phyloP scores from a whole-genome alignment of 129 eudicot genomes.

The Centrapalus pauciflorus region DNA sequence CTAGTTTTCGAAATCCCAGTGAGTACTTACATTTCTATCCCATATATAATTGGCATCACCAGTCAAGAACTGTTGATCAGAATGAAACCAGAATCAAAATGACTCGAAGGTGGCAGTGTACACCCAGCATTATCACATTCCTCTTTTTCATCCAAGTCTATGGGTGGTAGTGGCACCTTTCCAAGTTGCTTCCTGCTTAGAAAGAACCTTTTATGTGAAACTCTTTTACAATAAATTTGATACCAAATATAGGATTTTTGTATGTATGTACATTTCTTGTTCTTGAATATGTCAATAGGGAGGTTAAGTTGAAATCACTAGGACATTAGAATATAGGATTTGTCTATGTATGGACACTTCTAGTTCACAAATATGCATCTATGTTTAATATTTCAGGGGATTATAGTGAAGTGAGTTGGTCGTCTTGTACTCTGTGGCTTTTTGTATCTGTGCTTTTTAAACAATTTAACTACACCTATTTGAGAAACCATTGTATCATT shows the following conservation, averaged over 20 bases:
- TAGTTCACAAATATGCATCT: not conserved
- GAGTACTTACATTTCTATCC: conserved; percentile 23
- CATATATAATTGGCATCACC: conserved; percentile 13
- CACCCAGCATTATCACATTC: conserved; percentile 42
- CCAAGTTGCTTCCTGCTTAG: conserved; percentile 47
- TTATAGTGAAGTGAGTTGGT: not conserved
- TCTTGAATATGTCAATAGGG: not conserved
- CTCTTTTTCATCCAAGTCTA: conserved; percentile 39
- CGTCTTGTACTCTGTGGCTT: not conserved
- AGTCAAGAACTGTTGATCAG: conserved; percentile 19
- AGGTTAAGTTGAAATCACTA: too few relatives aligned
- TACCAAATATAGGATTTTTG: too few relatives aligned
- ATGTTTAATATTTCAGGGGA: not conserved
- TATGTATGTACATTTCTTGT: not conserved
- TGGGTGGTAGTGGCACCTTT: conserved; percentile 31
- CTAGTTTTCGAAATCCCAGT: conserved; percentile 10
- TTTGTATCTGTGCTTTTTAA: too few relatives aligned
- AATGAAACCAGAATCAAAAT: conserved; percentile 43
- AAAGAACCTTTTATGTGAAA: not conserved
- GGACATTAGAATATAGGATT: not conserved
- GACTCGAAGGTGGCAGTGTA: conserved; percentile 26
- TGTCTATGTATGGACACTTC: not conserved
- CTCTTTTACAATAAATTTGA: too few relatives aligned
- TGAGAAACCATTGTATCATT: too few relatives aligned
- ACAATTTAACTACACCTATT: not conserved